A percentile compares a stretch with the other conserved stretches of the same genome.
phyloP scores from a whole-genome alignment of 306 rosid species.

The Acacia confusa region DNA sequence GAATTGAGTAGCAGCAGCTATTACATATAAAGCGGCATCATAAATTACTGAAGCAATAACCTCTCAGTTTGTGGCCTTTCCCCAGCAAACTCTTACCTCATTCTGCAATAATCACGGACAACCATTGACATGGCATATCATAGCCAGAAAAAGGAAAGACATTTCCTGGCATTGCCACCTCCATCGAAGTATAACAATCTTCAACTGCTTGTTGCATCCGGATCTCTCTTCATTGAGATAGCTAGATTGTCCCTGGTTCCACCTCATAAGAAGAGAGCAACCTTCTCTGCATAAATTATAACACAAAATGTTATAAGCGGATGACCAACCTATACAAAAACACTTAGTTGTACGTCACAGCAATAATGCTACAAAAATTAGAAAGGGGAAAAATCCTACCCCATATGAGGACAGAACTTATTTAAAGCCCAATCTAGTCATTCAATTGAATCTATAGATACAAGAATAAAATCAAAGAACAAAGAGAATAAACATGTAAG shows the following conservation, averaged over 20 bases:
- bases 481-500: neutral
- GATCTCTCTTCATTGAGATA: conserved; percentile 27
- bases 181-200: conserved; percentile 41
- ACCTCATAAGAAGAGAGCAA: conserved; percentile 68
- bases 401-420: neutral
- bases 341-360: neutral
- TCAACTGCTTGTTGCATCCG: conserved; percentile 32
- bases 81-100: conserved; percentile 20
- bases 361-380: neutral
- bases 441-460: neutral
- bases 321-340: neutral
- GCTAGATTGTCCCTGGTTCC: conserved; percentile 37
- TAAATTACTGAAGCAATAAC: conserved; percentile 4
- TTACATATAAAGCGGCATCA: conserved; percentile 1
- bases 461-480: neutral
- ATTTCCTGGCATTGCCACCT: neutral
- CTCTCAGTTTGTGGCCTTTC: conserved; percentile 29
- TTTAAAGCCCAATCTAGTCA: neutral
- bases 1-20: neutral
- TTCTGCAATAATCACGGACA: conserved; percentile 24
- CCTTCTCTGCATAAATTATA: conserved; percentile 57
- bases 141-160: conserved; percentile 10
- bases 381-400: neutral
- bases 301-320: neutral
- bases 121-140: neutral